Conservation (phyloP, 495 filamentous ascomycete genomes). For the Astrocystis sublimbata region DNA sequence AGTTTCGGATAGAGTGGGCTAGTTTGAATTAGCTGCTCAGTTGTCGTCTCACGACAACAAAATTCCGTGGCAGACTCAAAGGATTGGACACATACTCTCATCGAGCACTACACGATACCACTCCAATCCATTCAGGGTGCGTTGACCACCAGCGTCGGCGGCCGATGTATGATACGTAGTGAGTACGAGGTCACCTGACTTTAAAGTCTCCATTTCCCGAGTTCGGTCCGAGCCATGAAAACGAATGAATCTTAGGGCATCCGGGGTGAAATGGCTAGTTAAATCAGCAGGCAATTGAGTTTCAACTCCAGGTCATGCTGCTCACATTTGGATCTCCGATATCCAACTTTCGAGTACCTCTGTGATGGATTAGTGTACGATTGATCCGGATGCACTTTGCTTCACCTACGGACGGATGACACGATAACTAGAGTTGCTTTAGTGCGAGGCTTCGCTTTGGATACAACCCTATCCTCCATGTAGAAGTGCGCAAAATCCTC, state of each 20-base stretch:
- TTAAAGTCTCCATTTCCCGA: not conserved
- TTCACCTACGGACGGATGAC: slow-evolving; percentile 2
- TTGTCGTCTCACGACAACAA: not conserved
- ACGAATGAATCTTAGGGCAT: not conserved
- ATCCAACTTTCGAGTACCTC: slow-evolving; percentile 1
- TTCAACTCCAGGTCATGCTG: not conserved
- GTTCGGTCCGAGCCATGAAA: slow-evolving; percentile 2
- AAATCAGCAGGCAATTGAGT: no score
- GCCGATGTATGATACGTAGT: slow-evolving; percentile 13
- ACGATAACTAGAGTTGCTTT: not conserved
- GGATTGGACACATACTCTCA: slow-evolving; percentile 16
- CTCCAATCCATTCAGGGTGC: slow-evolving; percentile 62
- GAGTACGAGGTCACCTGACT: not conserved
- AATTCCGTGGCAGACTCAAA: not conserved
- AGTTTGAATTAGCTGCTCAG: slow-evolving; percentile 37
- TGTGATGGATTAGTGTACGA: not conserved
- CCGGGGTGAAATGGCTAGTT: not conserved
- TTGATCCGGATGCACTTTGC: not conserved
- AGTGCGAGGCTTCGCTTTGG: not conserved
- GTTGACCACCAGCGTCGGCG: slow-evolving; percentile 37
- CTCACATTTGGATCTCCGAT: slow-evolving; percentile 4
- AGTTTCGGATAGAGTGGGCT: slow-evolving; percentile 70
- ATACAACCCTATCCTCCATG: not conserved
- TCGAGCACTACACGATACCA: slow-evolving; percentile 81
- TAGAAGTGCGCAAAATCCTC: slow-evolving; percentile 2